Percentiles rank a stretch among this genome's conserved stretches.
Evolutionary conservation across 768 basidiomycete species (phyloP).

Genomic region (Gloeopeniophorella convolvens): DNA sequence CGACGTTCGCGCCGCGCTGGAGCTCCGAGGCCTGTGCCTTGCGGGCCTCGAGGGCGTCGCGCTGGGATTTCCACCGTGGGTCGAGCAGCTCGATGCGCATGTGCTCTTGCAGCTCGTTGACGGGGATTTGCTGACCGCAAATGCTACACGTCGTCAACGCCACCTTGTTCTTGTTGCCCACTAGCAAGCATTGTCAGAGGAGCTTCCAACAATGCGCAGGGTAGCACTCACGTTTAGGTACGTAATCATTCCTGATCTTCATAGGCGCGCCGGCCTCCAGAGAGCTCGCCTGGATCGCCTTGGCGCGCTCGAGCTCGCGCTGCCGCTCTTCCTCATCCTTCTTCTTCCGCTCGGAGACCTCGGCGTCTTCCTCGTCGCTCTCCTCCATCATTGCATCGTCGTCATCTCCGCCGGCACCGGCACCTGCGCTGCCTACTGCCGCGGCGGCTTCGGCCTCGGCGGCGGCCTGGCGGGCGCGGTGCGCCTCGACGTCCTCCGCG

Average conservation of each 20-base stretch:
- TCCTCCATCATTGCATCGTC: constrained; percentile 75
- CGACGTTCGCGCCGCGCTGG: constrained; percentile 88
- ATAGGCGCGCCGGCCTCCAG: constrained; percentile 71
- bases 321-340: constrained; percentile 66
- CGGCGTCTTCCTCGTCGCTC: constrained; percentile 74
- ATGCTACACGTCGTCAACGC: constrained; percentile 85
- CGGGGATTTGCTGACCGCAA: constrained; percentile 93
- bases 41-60: constrained; percentile 81
- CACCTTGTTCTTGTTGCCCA: constrained; percentile 60
- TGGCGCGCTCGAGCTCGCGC: constrained; percentile 68
- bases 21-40: constrained; percentile 85
- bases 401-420: constrained; percentile 37
- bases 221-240: constrained; percentile 71
- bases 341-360: constrained; percentile 49
- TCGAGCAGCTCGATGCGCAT: constrained; percentile 98
- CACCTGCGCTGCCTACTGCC: constrained; percentile 62
- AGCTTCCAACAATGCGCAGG: background rate
- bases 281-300: constrained; percentile 73
- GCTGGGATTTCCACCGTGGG: constrained; percentile 96
- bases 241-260: constrained; percentile 95
- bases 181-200: constrained; percentile 32
- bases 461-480: constrained; percentile 73
- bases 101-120: constrained; percentile 94
- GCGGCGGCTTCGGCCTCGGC: constrained; percentile 81
- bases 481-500: constrained; percentile 78